phyloP scores from a whole-genome alignment of 805 yeast genomes.

The Wickerhamiella lipophila region DNA sequence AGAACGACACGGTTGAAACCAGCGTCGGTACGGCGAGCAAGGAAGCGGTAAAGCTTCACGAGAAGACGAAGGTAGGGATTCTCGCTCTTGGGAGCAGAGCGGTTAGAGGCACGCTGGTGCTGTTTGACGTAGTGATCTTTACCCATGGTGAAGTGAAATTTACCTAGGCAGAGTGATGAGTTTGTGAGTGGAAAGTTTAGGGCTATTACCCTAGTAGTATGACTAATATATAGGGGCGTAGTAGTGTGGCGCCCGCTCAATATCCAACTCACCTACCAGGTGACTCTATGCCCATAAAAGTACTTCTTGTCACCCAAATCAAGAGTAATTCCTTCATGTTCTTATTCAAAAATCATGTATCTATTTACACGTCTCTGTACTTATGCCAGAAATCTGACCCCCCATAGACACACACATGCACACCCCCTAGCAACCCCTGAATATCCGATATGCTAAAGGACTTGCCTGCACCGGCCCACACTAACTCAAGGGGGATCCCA shows the following conservation, averaged over 20 bases:
- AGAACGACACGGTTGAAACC: slow-evolving; percentile 98
- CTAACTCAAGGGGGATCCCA: slow-evolving; percentile 92
- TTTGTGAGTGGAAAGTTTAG: slow-evolving; percentile 1
- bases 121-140: slow-evolving; percentile 88
- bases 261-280: too few relatives aligned
- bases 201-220: neutral
- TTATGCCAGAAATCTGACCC: too few relatives aligned
- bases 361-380: too few relatives aligned
- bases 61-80: slow-evolving; percentile 96
- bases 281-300: too few relatives aligned
- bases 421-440: neutral
- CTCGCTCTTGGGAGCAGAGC: slow-evolving; percentile 98
- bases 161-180: neutral
- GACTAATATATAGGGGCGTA: too few relatives aligned
- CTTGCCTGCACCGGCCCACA: slow-evolving; percentile 21
- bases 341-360: too few relatives aligned
- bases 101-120: slow-evolving; percentile 92
- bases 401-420: too few relatives aligned
- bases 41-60: slow-evolving; percentile 96
- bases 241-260: too few relatives aligned
- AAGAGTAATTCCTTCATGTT: too few relatives aligned
- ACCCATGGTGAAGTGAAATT: slow-evolving; percentile 50
- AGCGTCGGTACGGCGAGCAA: slow-evolving; percentile 97
- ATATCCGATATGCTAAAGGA: slow-evolving; percentile 16
- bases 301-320: too few relatives aligned